These are phyloP conservation scores for Leccinum huronense DNA, from an alignment of 1,284 basidiomycete species.

Conservation along the genomic window DNA sequence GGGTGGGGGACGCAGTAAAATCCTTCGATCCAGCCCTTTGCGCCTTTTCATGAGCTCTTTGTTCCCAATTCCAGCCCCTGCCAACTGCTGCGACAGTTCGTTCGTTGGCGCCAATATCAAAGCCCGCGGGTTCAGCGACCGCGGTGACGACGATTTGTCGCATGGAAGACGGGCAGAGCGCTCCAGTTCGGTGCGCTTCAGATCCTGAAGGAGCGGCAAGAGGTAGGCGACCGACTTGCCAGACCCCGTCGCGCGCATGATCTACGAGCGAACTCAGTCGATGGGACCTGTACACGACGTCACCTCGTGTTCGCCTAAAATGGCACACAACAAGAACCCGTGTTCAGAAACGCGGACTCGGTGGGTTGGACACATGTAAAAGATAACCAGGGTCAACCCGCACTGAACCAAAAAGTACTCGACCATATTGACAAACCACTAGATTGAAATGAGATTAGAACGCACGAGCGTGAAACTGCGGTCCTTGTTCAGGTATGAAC, in stretches of 20 bases:
- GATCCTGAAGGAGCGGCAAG: conserved; percentile 73
- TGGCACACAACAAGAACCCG: too few species aligned
- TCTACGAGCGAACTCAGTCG: background rate
- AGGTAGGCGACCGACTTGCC: conserved; percentile 89
- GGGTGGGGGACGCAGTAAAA: conserved; percentile 22
- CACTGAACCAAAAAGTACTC: background rate
- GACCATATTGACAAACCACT: background rate
- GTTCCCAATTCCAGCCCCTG: conserved; percentile 60
- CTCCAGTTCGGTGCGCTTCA: conserved; percentile 60
- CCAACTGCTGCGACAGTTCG: conserved; percentile 79
- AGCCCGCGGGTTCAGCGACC: conserved; percentile 61
- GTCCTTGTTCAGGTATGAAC: background rate
- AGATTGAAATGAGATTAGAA: background rate
- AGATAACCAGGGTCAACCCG: too few species aligned
- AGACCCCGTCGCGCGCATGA: conserved; percentile 72
- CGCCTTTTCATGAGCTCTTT: conserved; percentile 33
- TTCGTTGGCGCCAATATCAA: conserved; percentile 85
- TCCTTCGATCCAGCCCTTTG: conserved; percentile 21
- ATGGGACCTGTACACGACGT: too few species aligned
- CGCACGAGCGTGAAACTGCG: background rate
- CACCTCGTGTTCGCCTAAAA: too few species aligned
- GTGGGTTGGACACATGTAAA: too few species aligned
- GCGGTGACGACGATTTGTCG: conserved; percentile 14
- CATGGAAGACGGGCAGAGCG: conserved; percentile 4
- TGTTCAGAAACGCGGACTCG: too few species aligned